phyloP scores from a whole-genome alignment of 495 filamentous ascomycete genomes.

The Penicillium goetzii region DNA sequence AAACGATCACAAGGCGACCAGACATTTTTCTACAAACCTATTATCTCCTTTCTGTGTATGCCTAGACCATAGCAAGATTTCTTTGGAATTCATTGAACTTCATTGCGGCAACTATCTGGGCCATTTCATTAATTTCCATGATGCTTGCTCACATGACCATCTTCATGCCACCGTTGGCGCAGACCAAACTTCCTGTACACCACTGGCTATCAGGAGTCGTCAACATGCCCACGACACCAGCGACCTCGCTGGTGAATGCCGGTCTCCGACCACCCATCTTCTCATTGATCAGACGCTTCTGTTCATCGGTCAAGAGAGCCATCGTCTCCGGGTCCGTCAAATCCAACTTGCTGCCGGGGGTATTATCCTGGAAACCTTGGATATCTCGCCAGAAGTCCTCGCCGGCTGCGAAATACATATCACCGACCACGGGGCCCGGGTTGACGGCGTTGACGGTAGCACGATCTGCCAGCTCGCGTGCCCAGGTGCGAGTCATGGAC shows the following conservation, averaged over 20 bases:
- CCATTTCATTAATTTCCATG: not conserved
- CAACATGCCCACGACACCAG: slow-evolving; percentile 83
- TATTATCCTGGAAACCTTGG: slow-evolving; percentile 65
- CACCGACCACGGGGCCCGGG: slow-evolving; percentile 83
- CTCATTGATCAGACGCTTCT: slow-evolving; percentile 59
- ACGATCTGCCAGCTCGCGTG: slow-evolving; percentile 74
- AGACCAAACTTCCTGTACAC: slow-evolving; percentile 85
- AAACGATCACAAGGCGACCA: not conserved
- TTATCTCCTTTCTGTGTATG: not conserved
- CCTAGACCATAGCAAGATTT: not conserved
- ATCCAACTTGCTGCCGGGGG: slow-evolving; percentile 62
- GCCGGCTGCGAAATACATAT: slow-evolving; percentile 67
- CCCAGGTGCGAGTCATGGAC: slow-evolving; percentile 91
- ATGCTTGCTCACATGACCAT: slow-evolving; percentile 19
- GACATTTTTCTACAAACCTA: not conserved
- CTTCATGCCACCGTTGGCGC: slow-evolving; percentile 83
- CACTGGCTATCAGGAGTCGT: slow-evolving; percentile 72
- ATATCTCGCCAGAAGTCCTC: slow-evolving; percentile 59
- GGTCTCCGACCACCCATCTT: slow-evolving; percentile 68
- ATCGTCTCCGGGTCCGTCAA: slow-evolving; percentile 44
- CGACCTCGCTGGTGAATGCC: slow-evolving; percentile 76
- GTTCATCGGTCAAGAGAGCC: slow-evolving; percentile 60
- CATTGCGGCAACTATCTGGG: not conserved
- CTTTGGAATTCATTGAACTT: not conserved
- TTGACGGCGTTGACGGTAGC: slow-evolving; percentile 87